Conservation (phyloP, 352 stramenopile genomes). For the Salisapilia sapeloensis region DNA sequence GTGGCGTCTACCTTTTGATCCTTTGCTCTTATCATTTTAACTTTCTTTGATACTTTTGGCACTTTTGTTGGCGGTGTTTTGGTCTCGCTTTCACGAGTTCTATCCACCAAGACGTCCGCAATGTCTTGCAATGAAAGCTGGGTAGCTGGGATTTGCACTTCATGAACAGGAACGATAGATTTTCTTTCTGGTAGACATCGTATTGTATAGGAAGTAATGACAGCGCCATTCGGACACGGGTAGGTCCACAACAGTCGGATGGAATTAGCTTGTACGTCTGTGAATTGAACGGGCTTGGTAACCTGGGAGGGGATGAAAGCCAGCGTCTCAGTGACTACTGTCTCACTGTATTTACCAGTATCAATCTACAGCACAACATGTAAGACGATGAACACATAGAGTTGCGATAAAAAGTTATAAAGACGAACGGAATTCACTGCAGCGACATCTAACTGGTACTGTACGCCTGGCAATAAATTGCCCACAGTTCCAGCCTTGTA, state of each 20-base stretch:
- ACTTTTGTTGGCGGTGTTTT: constrained; percentile 1
- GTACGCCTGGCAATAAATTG: constrained; percentile 29
- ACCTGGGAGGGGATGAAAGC: constrained; percentile 41
- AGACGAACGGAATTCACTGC: constrained; percentile 26
- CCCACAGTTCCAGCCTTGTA: constrained; percentile 19
- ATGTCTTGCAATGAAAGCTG: no score
- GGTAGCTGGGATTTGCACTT: constrained; percentile 11
- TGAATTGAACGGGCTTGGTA: constrained; percentile 14
- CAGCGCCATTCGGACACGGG: constrained; percentile 35
- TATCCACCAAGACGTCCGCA: no score
- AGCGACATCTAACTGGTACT: constrained; percentile 26
- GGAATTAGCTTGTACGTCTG: constrained; percentile 12
- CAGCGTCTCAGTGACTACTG: constrained; percentile 28
- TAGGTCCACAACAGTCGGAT: constrained; percentile 30
- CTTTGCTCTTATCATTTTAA: constrained; percentile 2
- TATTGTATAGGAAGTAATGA: constrained; percentile 30
- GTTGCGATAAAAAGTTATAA: not conserved
- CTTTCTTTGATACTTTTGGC: not conserved
- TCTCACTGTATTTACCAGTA: constrained; percentile 19
- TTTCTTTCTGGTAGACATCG: constrained; percentile 35
- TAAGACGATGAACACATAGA: not conserved
- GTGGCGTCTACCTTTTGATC: not conserved
- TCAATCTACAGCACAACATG: constrained; percentile 18
- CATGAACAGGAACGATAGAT: constrained; percentile 12
- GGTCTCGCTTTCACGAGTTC: constrained; percentile 1